Base-by-base conservation (phyloP, 2,329 filamentous ascomycete species). In the Talaromyces sp. region DNA sequence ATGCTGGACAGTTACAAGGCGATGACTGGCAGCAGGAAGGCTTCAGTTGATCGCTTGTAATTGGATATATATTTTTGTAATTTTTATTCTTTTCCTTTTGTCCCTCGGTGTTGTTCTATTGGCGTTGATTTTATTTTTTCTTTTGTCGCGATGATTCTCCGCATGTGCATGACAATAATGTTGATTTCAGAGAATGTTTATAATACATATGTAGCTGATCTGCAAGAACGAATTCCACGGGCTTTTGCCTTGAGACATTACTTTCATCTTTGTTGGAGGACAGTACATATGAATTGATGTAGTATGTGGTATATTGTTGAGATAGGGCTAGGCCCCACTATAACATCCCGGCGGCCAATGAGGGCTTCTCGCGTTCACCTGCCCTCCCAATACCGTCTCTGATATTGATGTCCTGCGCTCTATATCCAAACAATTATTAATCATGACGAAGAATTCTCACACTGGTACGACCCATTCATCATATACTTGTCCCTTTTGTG, bases 11-110 rank as follows among this genome's bases (percentile, higher is more conserved):
- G 68, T 69, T 70, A 65, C 69, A 68, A 65, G 75, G 82, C 60
- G 83, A 84, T 54, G 80, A 85, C 64, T 90, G 87, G 88, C 83
- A 85, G 65, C 82, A 87, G 69, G 86, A 87, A 65, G 84, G 82
- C 5, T 88, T 88, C 71, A 70, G 70, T 55, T 68, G 71, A 59
- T 30, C 15, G 6, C n/a, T 44, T 30, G 22, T 47, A n/a, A 28
- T 57, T 19, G 22, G 27, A 36, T 57, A 44, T 51, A 32, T 39
- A 44, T 47, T 58, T 47, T 58, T 51, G 47, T 19, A 49, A 25
- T 52, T 32, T 36, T 55, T 55, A 19, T 55, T 25, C 22, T 47
- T 52, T 51, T 27, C 25, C 6, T 28, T 27, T 19, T 51, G 7
- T 6, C 15, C 30, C 25, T 33, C 10, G 19, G 42, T 13, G 17